Conservation (phyloP, 148 eudicot genomes). For the Chenopodium album region DNA sequence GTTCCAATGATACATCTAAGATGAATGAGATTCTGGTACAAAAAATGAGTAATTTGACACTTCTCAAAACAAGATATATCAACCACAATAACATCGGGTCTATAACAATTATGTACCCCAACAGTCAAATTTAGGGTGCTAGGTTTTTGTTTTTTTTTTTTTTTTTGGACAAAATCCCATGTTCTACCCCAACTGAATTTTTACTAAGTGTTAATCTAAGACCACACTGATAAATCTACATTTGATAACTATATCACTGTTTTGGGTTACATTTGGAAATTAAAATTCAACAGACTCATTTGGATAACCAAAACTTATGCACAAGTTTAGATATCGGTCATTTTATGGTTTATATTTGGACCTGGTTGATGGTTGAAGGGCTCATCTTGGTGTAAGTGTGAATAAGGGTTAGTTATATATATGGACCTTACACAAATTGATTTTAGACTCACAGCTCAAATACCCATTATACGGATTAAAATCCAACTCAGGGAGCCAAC, state of each 20-base stretch:
- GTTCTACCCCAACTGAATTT: neutral
- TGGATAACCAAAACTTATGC: neutral
- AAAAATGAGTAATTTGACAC: neutral
- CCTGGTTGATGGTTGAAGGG: too few relatives aligned
- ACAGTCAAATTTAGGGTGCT: neutral
- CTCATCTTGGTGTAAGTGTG: too few relatives aligned
- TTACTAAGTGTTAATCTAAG: neutral
- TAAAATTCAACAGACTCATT: neutral
- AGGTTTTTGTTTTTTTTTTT: neutral
- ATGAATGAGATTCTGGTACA: neutral
- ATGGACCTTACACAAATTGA: too few relatives aligned
- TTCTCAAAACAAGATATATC: neutral
- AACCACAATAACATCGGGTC: neutral
- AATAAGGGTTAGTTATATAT: too few relatives aligned
- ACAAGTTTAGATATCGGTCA: neutral
- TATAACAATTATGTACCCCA: neutral
- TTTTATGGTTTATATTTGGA: too few relatives aligned
- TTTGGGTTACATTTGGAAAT: neutral
- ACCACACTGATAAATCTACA: neutral
- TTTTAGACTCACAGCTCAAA: too few relatives aligned
- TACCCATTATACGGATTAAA: too few relatives aligned
- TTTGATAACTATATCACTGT: neutral
- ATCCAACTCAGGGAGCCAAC: too few relatives aligned
- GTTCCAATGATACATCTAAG: neutral
- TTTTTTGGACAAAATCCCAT: neutral